Percentiles rank a stretch among this genome's conserved stretches.
Evolutionary conservation across 2,329 filamentous ascomycete genomes (phyloP).

Genomic region (Blumeria hordei): DNA sequence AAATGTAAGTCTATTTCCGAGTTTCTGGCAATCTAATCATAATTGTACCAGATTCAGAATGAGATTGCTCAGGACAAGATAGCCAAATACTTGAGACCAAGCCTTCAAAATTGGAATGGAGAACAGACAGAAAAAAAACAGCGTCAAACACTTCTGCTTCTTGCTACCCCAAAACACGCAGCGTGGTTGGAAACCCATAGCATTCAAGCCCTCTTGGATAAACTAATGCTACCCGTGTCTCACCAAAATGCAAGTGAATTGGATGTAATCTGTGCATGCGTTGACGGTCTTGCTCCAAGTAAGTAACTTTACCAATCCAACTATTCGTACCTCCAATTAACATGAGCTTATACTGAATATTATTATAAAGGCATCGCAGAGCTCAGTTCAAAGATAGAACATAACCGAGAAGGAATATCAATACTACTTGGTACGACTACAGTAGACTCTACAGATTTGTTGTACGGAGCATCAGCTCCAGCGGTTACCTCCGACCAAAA

Average conservation of each 20-base stretch:
- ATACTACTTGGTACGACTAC: conserved; percentile 22
- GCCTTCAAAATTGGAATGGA: neutral
- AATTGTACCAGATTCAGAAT: neutral
- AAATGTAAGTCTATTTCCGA: too few relatives aligned
- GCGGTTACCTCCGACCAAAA: neutral
- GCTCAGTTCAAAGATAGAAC: neutral
- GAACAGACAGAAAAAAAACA: neutral
- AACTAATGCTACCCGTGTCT: neutral
- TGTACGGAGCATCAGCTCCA: conserved; percentile 13
- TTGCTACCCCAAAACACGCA: conserved; percentile 14
- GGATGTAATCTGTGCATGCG: conserved; percentile 27
- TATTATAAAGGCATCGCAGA: too few relatives aligned
- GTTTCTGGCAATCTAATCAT: too few relatives aligned
- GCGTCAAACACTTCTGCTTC: conserved; percentile 11
- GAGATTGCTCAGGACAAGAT: neutral
- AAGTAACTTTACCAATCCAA: neutral
- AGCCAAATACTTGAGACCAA: neutral
- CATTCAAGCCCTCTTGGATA: conserved; percentile 9
- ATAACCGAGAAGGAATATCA: conserved; percentile 21
- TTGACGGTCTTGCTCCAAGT: conserved; percentile 25
- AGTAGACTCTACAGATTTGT: conserved; percentile 22
- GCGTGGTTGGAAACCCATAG: conserved; percentile 12
- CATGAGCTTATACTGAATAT: too few relatives aligned
- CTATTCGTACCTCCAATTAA: too few relatives aligned
- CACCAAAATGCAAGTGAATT: conserved; percentile 12